Evolutionary conservation across 495 filamentous ascomycete species (phyloP).

Genomic region (Penicillium maclennaniae): DNA sequence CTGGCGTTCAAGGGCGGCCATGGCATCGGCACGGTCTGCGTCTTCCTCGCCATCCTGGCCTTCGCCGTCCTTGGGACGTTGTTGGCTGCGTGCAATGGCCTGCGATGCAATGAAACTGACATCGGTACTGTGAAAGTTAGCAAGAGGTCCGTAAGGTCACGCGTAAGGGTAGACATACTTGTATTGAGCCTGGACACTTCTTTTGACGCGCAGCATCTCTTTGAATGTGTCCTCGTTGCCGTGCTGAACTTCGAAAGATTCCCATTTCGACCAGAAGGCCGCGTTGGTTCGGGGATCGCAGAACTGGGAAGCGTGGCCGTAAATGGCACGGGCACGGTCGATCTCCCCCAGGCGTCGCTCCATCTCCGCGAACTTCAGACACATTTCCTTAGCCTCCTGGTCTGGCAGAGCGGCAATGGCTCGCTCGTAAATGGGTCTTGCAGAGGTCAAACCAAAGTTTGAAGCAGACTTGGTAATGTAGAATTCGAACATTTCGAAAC

Average conservation of each 20-base stretch:
- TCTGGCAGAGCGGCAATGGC: conserved; percentile 90
- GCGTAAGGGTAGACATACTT: conserved; percentile 53
- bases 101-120: conserved; percentile 98
- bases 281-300: conserved; percentile 90
- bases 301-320: conserved; percentile 94
- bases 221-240: conserved; percentile 99
- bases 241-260: conserved; percentile 92
- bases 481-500: conserved; percentile 98
- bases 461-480: conserved; percentile 99
- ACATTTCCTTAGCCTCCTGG: conserved; percentile 94
- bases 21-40: conserved; percentile 69
- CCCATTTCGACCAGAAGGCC: conserved; percentile 94
- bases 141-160: background rate
- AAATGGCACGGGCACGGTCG: conserved; percentile 91
- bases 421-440: conserved; percentile 94
- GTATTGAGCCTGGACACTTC: conserved; percentile 95
- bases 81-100: conserved; percentile 78
- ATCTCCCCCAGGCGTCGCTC: conserved; percentile 94
- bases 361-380: conserved; percentile 99
- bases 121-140: conserved; percentile 62
- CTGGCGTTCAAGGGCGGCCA: conserved; percentile 87
- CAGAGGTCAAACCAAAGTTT: conserved; percentile 95
- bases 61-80: conserved; percentile 44
- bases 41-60: conserved; percentile 41
- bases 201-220: conserved; percentile 96